phyloP scores from a whole-genome alignment of 192 early-diverging fungal species.

The Backusella circina region DNA sequence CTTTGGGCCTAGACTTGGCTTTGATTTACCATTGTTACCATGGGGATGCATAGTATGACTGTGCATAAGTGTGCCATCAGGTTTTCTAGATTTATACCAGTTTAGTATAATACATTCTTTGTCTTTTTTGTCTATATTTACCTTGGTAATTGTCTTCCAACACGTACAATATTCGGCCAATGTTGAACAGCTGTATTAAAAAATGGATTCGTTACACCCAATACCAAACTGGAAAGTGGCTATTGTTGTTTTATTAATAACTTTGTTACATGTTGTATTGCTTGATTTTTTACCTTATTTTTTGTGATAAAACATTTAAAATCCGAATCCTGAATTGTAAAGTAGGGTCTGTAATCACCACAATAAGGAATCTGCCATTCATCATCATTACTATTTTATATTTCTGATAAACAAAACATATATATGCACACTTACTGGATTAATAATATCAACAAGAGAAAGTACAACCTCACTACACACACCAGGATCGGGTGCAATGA shows the following conservation, averaged over 20 bases:
- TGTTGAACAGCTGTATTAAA: constrained; percentile 86
- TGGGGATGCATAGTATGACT: neutral
- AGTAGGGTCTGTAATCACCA: constrained; percentile 95
- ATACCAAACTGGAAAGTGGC: constrained; percentile 75
- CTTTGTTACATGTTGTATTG: neutral
- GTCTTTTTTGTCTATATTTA: constrained; percentile 8
- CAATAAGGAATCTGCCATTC: constrained; percentile 88
- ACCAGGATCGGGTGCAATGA: constrained; percentile 83
- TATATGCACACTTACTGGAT: constrained; percentile 61
- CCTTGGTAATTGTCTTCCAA: constrained; percentile 41
- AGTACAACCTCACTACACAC: constrained; percentile 84
- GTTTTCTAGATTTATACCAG: constrained; percentile 20
- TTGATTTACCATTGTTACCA: neutral
- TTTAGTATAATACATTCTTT: constrained; percentile 23
- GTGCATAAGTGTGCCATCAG: constrained; percentile 29
- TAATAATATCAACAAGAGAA: constrained; percentile 85
- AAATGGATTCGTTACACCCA: constrained; percentile 95
- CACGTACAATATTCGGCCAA: constrained; percentile 87
- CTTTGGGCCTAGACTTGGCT: constrained; percentile 37
- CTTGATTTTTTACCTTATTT: constrained; percentile 35
- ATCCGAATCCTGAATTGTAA: constrained; percentile 95
- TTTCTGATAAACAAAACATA: no score
- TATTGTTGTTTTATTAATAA: constrained; percentile 23
- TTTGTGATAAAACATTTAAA: constrained; percentile 69
- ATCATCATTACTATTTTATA: neutral